These are phyloP conservation scores for Salix exigua DNA, from an alignment of 345 rosid species.

Conservation along the genomic window DNA sequence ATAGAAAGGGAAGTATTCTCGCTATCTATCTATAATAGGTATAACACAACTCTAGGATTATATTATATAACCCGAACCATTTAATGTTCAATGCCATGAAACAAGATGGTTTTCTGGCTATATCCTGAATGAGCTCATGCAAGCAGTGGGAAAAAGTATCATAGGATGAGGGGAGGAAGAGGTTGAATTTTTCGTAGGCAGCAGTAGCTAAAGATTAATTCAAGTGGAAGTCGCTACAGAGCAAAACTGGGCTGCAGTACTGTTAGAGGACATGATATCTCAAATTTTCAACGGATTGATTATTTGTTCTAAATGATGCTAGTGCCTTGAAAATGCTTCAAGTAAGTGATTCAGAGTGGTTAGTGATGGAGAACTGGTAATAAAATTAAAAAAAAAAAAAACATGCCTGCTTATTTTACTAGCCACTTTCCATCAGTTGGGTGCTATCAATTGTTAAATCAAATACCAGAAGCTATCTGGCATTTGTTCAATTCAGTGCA, in stretches of 20 bases:
- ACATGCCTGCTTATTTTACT: not conserved
- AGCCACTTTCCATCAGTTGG: not conserved
- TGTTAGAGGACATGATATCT: not conserved
- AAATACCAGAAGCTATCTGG: not conserved
- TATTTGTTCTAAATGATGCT: too few species aligned
- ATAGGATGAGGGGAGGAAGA: not conserved
- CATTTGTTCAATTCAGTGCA: not conserved
- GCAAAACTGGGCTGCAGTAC: not conserved
- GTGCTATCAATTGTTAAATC: not conserved
- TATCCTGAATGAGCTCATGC: not conserved
- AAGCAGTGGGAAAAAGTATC: not conserved
- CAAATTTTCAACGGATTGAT: not conserved
- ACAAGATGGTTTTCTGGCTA: not conserved
- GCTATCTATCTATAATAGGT: not conserved
- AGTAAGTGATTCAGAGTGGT: not conserved
- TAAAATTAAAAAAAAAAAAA: too few species aligned
- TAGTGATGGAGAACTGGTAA: not conserved
- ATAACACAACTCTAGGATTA: too few species aligned
- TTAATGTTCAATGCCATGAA: not conserved
- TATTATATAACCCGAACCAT: not conserved
- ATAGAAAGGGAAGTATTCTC: not conserved
- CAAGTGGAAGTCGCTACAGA: not conserved
- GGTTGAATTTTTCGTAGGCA: not conserved
- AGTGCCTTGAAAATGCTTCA: not conserved
- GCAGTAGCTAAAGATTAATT: not conserved